Percentiles rank a stretch among this genome's conserved stretches.
Evolutionary conservation across 192 early-diverging fungal species (phyloP).

Genomic region (Coemansia sp.): DNA sequence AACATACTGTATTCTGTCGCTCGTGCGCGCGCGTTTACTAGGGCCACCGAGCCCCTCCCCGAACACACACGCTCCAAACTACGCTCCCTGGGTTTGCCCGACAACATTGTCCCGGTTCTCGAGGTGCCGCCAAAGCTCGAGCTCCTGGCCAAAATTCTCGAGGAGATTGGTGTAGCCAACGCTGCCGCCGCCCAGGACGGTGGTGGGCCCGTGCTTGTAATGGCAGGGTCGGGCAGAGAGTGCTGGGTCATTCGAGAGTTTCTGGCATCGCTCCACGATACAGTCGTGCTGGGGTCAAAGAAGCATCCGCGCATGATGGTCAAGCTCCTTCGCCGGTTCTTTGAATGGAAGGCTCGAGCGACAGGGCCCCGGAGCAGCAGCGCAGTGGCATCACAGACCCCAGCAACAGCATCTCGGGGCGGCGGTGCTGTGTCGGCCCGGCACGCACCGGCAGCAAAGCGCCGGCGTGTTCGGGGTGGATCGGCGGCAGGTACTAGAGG

Average conservation of each 20-base stretch:
- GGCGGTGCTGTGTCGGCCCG: slow-evolving; percentile 3
- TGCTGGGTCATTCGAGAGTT: slow-evolving; percentile 23
- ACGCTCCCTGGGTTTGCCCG: slow-evolving; percentile 56
- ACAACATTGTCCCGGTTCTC: slow-evolving; percentile 61
- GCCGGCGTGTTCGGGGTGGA: slow-evolving; percentile 47
- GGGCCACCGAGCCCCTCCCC: slow-evolving; percentile 1
- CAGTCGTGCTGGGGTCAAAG: not conserved
- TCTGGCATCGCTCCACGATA: not conserved
- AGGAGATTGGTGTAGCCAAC: slow-evolving; percentile 59
- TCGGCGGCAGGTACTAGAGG: slow-evolving; percentile 24
- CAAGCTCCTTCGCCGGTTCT: slow-evolving; percentile 60
- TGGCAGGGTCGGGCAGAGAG: slow-evolving; percentile 17
- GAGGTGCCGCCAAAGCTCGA: slow-evolving; percentile 95
- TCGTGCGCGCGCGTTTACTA: slow-evolving; percentile 48
- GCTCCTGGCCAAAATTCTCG: slow-evolving; percentile 60
- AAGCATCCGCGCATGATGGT: slow-evolving; percentile 35
- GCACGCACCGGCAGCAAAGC: slow-evolving; percentile 48
- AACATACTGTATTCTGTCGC: slow-evolving; percentile 68
- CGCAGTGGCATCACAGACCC: not conserved
- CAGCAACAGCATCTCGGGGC: not conserved
- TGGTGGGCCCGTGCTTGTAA: slow-evolving; percentile 23
- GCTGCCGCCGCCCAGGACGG: not conserved
- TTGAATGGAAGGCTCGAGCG: slow-evolving; percentile 66
- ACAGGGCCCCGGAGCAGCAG: slow-evolving; percentile 4
- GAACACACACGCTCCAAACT: not conserved